Conservation (phyloP, 495 filamentous ascomycete genomes). For the Poronia punctata region DNA sequence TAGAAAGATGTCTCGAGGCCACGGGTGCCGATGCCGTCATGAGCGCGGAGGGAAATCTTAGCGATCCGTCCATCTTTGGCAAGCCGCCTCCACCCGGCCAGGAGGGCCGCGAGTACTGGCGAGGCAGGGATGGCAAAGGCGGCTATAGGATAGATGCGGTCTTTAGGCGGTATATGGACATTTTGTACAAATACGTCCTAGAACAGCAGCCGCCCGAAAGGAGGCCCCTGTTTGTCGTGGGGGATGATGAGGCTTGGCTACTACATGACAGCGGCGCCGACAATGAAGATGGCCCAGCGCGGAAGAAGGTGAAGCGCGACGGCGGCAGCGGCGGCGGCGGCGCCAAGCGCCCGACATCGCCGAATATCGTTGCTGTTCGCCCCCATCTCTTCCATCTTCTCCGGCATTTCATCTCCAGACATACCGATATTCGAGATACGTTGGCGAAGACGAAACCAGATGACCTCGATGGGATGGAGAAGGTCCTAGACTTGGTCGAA, state of each 20-base stretch:
- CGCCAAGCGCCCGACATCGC: conserved; percentile 46
- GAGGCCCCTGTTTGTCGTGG: conserved; percentile 66
- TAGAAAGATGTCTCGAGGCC: conserved; percentile 69
- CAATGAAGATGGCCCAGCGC: conserved; percentile 33
- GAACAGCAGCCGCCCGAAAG: conserved; percentile 53
- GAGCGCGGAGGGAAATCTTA: conserved; percentile 90
- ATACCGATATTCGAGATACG: conserved; percentile 75
- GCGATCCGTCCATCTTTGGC: conserved; percentile 82
- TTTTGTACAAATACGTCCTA: conserved; percentile 70
- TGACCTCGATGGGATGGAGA: conserved; percentile 64
- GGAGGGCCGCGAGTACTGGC: conserved; percentile 76
- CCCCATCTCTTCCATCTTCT: conserved; percentile 90
- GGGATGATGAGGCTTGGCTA: conserved; percentile 45
- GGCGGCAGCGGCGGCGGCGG: conserved; percentile 17
- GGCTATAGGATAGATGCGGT: conserved; percentile 88
- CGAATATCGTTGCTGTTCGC: conserved; percentile 80
- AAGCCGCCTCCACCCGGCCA: conserved; percentile 53
- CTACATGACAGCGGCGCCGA: conserved; percentile 18
- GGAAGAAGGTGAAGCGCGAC: conserved; percentile 57
- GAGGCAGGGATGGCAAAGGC: conserved; percentile 68
- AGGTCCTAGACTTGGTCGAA: conserved; percentile 53
- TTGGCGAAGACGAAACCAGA: conserved; percentile 60
- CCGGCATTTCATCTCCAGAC: conserved; percentile 65
- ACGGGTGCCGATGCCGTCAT: conserved; percentile 92
- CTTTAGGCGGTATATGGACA: conserved; percentile 80